These are phyloP conservation scores for Candida odintsovae DNA, from an alignment of 805 yeast genomes.

Conservation along the genomic window DNA sequence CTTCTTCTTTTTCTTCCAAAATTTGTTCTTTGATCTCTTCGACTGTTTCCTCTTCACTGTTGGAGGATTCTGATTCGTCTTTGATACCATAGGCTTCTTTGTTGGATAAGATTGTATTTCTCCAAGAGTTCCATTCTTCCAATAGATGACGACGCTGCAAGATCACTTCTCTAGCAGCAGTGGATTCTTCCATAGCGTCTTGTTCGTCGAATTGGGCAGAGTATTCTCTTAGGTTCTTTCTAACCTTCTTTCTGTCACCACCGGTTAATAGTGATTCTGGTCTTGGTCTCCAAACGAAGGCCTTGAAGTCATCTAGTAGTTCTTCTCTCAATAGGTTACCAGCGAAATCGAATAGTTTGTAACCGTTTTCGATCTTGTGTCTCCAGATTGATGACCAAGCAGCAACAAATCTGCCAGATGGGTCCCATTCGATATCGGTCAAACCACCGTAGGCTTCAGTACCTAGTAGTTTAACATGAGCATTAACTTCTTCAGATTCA, in stretches of 20 bases:
- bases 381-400: slow-evolving; percentile 86
- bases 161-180: slow-evolving; percentile 85
- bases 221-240: slow-evolving; percentile 84
- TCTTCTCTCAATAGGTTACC: slow-evolving; percentile 78
- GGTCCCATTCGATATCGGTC: slow-evolving; percentile 89
- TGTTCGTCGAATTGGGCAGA: slow-evolving; percentile 89
- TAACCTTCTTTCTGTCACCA: slow-evolving; percentile 81
- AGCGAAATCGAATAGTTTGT: slow-evolving; percentile 76
- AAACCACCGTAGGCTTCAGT: slow-evolving; percentile 67
- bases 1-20: slow-evolving; percentile 36
- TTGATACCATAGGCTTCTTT: slow-evolving; percentile 42
- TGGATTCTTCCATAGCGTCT: slow-evolving; percentile 94
- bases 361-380: slow-evolving; percentile 85
- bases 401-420: slow-evolving; percentile 86
- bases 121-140: slow-evolving; percentile 82
- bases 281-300: slow-evolving; percentile 96
- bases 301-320: slow-evolving; percentile 74
- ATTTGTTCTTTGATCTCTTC: slow-evolving; percentile 73
- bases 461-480: slow-evolving; percentile 37
- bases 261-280: slow-evolving; percentile 73
- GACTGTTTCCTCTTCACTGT: slow-evolving; percentile 68
- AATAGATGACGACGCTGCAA: slow-evolving; percentile 74
- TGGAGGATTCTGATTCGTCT: slow-evolving; percentile 40
- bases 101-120: slow-evolving; percentile 45
- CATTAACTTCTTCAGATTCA: slow-evolving; percentile 31